A percentile compares a stretch with the other conserved stretches of the same genome.
Conservation (phyloP, 1,139 yeast species). For the Kodamaea suecica region DNA sequence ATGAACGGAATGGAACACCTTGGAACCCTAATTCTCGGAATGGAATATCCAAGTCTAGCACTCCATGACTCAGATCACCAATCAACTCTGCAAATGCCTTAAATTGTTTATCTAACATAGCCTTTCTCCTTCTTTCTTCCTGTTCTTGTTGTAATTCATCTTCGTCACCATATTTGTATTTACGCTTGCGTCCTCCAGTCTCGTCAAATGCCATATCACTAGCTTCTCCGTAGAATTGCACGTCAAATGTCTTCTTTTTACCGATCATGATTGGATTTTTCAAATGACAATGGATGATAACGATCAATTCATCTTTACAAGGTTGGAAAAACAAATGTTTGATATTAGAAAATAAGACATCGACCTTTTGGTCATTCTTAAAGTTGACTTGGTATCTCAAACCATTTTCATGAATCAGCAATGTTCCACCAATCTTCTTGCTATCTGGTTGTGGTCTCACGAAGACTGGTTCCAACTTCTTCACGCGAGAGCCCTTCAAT, state of each 20-base stretch:
- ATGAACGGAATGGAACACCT: slow-evolving; percentile 95
- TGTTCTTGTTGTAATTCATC: slow-evolving; percentile 98
- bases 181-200: slow-evolving; percentile 89
- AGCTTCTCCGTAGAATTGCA: slow-evolving; percentile 95
- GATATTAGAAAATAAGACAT: slow-evolving; percentile 83
- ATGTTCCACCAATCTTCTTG: slow-evolving; percentile 86
- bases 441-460: slow-evolving; percentile 97
- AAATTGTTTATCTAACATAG: slow-evolving; percentile 88
- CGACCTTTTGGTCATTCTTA: slow-evolving; percentile 82
- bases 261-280: slow-evolving; percentile 94
- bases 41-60: slow-evolving; percentile 87
- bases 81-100: slow-evolving; percentile 85
- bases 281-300: slow-evolving; percentile 86
- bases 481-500: slow-evolving; percentile 73
- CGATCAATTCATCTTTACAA: slow-evolving; percentile 90
- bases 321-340: slow-evolving; percentile 95
- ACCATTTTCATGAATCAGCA: slow-evolving; percentile 95
- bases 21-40: slow-evolving; percentile 95
- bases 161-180: slow-evolving; percentile 94
- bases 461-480: slow-evolving; percentile 82
- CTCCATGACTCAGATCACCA: slow-evolving; percentile 79
- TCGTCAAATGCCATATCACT: slow-evolving; percentile 96
- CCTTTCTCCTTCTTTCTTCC: slow-evolving; percentile 92
- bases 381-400: slow-evolving; percentile 84
- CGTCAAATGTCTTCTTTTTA: slow-evolving; percentile 90